These are phyloP conservation scores for Rhodotorula taiwanensis DNA, from an alignment of 768 basidiomycete genomes.

Conservation along the genomic window DNA sequence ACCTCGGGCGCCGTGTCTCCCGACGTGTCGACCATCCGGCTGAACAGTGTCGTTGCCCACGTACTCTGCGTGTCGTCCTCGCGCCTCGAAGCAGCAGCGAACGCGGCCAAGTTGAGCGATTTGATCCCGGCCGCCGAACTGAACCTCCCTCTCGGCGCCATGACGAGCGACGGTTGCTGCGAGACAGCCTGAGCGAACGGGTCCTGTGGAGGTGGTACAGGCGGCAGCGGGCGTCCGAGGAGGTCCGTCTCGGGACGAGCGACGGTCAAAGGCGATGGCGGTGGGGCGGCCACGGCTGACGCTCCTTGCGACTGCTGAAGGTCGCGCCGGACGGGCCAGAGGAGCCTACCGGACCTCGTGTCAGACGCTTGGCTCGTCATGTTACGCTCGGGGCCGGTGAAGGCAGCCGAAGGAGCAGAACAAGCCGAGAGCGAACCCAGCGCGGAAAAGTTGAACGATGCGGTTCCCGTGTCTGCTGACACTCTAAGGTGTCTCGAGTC, in stretches of 20 bases:
- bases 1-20: no score
- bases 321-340: no score
- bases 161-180: neutral
- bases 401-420: no score
- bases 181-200: neutral
- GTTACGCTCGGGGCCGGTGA: no score
- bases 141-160: neutral
- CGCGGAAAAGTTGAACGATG: no score
- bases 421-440: no score
- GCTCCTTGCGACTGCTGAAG: no score
- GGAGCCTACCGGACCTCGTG: no score
- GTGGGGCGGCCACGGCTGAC: neutral
- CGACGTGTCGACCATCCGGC: neutral
- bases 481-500: no score
- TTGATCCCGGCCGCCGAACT: neutral
- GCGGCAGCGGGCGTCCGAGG: slow-evolving; percentile 4
- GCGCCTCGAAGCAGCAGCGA: neutral
- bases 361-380: no score
- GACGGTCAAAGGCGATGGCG: neutral
- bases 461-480: no score
- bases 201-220: neutral
- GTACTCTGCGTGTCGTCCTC: neutral
- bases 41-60: no score
- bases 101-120: neutral
- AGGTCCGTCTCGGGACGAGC: neutral